These are phyloP conservation scores for Chlorella variabilis DNA, from an alignment of 163 green algal genomes.

Conservation along the genomic window DNA sequence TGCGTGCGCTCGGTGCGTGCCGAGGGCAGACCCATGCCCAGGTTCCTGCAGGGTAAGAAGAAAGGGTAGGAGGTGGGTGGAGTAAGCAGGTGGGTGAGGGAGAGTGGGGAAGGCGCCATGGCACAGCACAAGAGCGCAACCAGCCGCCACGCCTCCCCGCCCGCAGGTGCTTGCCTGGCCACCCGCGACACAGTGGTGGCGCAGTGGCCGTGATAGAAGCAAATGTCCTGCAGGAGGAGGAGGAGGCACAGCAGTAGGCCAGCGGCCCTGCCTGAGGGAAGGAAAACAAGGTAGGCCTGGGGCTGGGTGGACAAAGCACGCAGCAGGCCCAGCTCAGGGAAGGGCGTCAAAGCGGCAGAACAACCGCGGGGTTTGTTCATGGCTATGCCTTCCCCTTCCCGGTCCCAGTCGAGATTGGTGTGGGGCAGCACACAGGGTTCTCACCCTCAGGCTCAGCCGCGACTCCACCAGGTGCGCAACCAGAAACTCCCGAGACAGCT, in stretches of 20 bases:
- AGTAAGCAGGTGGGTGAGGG: background rate
- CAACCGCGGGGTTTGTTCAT: no score
- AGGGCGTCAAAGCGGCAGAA: no score
- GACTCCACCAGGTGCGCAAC: background rate
- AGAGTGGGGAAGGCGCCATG: background rate
- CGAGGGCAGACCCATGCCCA: slow-evolving; percentile 16
- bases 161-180: slow-evolving; percentile 7
- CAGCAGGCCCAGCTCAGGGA: background rate
- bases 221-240: slow-evolving; percentile 4
- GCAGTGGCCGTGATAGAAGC: slow-evolving; percentile 31
- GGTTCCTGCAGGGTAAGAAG: background rate
- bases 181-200: slow-evolving; percentile 25
- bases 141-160: background rate
- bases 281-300: no score
- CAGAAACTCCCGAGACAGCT: slow-evolving; percentile 22
- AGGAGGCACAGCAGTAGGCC: background rate
- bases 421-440: background rate
- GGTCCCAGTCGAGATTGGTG: no score
- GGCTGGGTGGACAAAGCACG: background rate
- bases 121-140: background rate
- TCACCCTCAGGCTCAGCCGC: slow-evolving; percentile 18
- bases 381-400: no score
- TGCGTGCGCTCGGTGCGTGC: background rate
- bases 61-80: background rate
- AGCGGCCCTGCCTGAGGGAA: no score